Evolutionary conservation across 2,329 filamentous ascomycete genomes (phyloP).

Genomic region (Botrytis elliptica): DNA sequence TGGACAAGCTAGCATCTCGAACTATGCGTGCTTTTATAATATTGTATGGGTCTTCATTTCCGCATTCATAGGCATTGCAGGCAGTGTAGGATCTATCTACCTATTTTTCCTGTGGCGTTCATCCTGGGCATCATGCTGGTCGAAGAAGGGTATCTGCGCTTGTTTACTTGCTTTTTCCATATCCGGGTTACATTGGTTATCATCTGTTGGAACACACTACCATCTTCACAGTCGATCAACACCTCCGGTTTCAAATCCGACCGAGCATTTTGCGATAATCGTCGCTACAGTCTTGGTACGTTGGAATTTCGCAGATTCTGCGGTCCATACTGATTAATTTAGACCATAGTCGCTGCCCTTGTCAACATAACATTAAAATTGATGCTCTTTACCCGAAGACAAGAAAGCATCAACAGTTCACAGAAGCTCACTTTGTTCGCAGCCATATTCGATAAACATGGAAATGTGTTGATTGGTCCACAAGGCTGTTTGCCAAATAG

Average conservation of each 20-base stretch:
- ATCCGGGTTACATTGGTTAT: constrained; percentile 86
- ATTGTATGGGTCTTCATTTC: constrained; percentile 58
- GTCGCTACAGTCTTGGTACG: constrained; percentile 32
- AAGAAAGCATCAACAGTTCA: constrained; percentile 42
- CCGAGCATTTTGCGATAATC: constrained; percentile 23
- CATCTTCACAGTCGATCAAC: constrained; percentile 49
- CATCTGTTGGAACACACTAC: constrained; percentile 68
- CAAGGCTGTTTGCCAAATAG: constrained; percentile 68
- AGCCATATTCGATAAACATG: constrained; percentile 65
- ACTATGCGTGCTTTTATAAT: constrained; percentile 70
- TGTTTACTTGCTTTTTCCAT: constrained; percentile 70
- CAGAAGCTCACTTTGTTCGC: constrained; percentile 55
- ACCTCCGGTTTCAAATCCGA: constrained; percentile 25
- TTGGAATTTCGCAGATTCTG: background rate
- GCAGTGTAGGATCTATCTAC: constrained; percentile 65
- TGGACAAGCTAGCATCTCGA: constrained; percentile 78
- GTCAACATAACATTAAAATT: constrained; percentile 54
- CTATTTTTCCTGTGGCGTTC: constrained; percentile 77
- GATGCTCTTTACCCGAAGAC: constrained; percentile 45
- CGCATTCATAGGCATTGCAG: constrained; percentile 68
- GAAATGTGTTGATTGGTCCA: constrained; percentile 66
- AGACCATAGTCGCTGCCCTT: constrained; percentile 62
- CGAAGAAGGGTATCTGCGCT: constrained; percentile 67
- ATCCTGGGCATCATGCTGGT: constrained; percentile 75
- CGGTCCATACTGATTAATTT: constrained; percentile 1